These are phyloP conservation scores for Aspergillus amoenus DNA, from an alignment of 2,329 filamentous ascomycete species.

Conservation along the genomic window DNA sequence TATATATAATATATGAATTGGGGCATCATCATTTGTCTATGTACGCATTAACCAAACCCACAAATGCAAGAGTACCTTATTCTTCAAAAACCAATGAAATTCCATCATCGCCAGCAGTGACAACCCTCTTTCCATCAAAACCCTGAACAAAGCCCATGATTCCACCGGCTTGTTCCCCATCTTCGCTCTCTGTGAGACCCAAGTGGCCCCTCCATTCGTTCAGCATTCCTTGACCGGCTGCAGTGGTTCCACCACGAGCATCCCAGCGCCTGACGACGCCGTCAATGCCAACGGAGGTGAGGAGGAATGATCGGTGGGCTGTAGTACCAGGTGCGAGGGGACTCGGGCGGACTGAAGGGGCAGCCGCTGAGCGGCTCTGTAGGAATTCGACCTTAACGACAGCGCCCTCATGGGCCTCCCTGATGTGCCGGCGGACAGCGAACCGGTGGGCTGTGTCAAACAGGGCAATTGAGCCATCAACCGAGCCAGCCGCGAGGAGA, in stretches of 20 bases:
- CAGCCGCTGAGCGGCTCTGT: constrained; percentile 40
- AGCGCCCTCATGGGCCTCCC: constrained; percentile 78
- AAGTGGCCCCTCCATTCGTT: constrained; percentile 87
- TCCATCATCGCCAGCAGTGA: constrained; percentile 87
- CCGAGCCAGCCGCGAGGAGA: constrained; percentile 62
- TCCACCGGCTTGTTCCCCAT: constrained; percentile 77
- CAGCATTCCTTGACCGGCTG: constrained; percentile 67
- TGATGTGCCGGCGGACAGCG: constrained; percentile 78
- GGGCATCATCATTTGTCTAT: constrained; percentile 9
- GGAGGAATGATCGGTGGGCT: constrained; percentile 58
- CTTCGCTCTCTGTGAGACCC: constrained; percentile 46
- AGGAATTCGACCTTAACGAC: constrained; percentile 94
- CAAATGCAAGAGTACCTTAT: constrained; percentile 13
- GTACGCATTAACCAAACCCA: constrained; percentile 14
- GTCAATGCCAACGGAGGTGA: constrained; percentile 90
- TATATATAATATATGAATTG: neutral
- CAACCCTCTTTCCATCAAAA: constrained; percentile 69
- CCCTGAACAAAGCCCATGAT: constrained; percentile 87
- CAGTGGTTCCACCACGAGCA: constrained; percentile 64
- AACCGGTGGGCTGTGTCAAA: constrained; percentile 87
- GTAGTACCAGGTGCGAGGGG: constrained; percentile 26
- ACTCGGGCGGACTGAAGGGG: constrained; percentile 25
- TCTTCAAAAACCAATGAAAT: constrained; percentile 49
- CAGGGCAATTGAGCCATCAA: constrained; percentile 71
- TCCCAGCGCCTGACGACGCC: constrained; percentile 91